Conservation (phyloP, 169 alveolate genomes). For the Eimeria sp. region DNA sequence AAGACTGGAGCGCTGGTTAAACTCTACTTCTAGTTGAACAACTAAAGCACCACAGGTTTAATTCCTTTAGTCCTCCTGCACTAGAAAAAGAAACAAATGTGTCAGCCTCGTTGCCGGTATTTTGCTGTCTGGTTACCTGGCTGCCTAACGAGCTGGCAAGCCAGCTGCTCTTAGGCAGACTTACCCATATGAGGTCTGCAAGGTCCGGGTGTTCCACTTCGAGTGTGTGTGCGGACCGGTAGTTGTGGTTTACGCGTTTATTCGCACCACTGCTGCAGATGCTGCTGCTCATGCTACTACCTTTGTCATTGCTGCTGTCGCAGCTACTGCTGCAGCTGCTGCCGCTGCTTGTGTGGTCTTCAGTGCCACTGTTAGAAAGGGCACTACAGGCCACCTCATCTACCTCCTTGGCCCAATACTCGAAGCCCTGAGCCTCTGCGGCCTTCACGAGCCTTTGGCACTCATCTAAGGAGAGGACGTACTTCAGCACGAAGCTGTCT, state of each 20-base stretch:
- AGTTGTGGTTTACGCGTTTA: slow-evolving; percentile 16
- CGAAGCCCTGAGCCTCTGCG: slow-evolving; percentile 54
- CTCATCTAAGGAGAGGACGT: slow-evolving; percentile 47
- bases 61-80: neutral
- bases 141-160: neutral
- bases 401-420: slow-evolving; percentile 66
- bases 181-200: slow-evolving; percentile 74
- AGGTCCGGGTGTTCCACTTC: slow-evolving; percentile 73
- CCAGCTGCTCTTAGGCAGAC: neutral
- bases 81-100: neutral
- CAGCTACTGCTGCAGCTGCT: neutral
- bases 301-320: neutral
- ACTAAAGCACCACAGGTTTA: neutral
- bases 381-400: neutral
- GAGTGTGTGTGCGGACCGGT: slow-evolving; percentile 67
- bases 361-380: neutral
- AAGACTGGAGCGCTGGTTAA: neutral
- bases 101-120: neutral
- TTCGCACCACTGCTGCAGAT: neutral
- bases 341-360: neutral
- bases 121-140: neutral
- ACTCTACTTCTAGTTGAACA: neutral
- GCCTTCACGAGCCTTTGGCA: slow-evolving; percentile 61
- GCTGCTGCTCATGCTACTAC: neutral
- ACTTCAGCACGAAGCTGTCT: slow-evolving; percentile 52